phyloP scores from a whole-genome alignment of 164 flowering plant genomes.

The Dillenia turbinata region DNA sequence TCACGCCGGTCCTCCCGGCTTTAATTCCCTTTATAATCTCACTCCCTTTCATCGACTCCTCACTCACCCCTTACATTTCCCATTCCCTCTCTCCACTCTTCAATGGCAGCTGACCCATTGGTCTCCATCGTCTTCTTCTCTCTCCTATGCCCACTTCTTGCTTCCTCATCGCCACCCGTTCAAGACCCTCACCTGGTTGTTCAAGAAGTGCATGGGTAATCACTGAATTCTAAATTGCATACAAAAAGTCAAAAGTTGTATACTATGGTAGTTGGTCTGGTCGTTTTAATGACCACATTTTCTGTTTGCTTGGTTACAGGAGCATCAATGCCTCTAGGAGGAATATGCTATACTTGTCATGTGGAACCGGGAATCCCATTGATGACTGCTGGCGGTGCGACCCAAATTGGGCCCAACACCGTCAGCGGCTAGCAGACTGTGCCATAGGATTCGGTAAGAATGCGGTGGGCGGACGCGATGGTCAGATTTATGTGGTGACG shows the following conservation, averaged over 20 bases:
- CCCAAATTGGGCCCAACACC: constrained; percentile 67
- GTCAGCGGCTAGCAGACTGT: constrained; percentile 74
- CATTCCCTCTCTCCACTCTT: background rate
- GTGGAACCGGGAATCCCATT: constrained; percentile 77
- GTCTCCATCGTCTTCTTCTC: constrained; percentile 20
- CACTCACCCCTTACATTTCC: constrained; percentile 4
- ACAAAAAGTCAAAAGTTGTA: no score
- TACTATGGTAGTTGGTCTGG: no score
- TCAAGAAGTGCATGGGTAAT: constrained; percentile 59
- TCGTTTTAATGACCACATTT: constrained; percentile 1
- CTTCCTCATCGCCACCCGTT: constrained; percentile 22
- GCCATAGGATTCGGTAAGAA: constrained; percentile 81
- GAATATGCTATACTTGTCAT: constrained; percentile 55
- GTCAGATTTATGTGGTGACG: constrained; percentile 67
- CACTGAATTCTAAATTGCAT: no score
- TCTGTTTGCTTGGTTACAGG: constrained; percentile 24
- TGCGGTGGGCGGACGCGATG: constrained; percentile 69
- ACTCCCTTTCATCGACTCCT: constrained; percentile 9
- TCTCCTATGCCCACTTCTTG: constrained; percentile 27
- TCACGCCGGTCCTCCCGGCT: constrained; percentile 32
- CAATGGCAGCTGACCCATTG: constrained; percentile 12
- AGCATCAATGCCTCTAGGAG: constrained; percentile 55
- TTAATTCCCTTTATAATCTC: constrained; percentile 26
- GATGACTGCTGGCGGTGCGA: constrained; percentile 95
- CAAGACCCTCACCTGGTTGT: constrained; percentile 58